Evolutionary conservation across 352 stramenopile genomes (phyloP).

Genomic region (Thalassiosira oceanica): DNA sequence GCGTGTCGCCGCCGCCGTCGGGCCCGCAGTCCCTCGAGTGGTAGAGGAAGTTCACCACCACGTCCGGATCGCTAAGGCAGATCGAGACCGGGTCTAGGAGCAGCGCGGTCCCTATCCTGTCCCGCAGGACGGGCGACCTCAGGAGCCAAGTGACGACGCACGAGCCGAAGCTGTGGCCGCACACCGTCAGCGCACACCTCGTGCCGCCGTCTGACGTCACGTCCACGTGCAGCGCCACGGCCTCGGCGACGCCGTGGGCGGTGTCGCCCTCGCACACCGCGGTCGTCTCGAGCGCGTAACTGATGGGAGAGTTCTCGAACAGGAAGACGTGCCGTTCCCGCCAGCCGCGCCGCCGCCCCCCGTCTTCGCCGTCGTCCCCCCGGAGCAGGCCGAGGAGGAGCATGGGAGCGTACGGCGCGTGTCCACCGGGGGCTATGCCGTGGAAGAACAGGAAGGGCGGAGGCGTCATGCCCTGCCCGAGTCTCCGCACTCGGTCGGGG

Average conservation of each 20-base stretch:
- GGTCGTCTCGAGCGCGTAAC: constrained; percentile 50
- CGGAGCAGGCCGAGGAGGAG: constrained; percentile 49
- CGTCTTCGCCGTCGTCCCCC: neutral
- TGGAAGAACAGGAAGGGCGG: constrained; percentile 77
- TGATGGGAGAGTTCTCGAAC: constrained; percentile 72
- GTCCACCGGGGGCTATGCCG: constrained; percentile 76
- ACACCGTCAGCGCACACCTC: constrained; percentile 58
- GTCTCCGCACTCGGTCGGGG: neutral
- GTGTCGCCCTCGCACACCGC: constrained; percentile 72
- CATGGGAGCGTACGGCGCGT: constrained; percentile 69
- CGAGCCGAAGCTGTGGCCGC: constrained; percentile 80
- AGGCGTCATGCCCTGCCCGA: neutral
- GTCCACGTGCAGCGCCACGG: constrained; percentile 36
- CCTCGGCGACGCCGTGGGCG: constrained; percentile 65
- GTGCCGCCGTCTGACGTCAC: constrained; percentile 4
- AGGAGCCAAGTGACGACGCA: constrained; percentile 76
- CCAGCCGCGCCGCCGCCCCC: no score
- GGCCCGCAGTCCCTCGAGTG: constrained; percentile 11
- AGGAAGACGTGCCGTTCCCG: constrained; percentile 60
- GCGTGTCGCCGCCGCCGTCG: constrained; percentile 17
- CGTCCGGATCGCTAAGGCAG: constrained; percentile 75
- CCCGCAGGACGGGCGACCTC: constrained; percentile 22
- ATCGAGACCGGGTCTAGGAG: constrained; percentile 82
- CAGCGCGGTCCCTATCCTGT: constrained; percentile 37
- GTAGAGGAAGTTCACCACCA: constrained; percentile 82